A percentile compares a stretch with the other conserved stretches of the same genome.
These are phyloP conservation scores for Neopestalotiopsis sp. DNA, from an alignment of 2,329 filamentous ascomycete species.

Conservation along the genomic window DNA sequence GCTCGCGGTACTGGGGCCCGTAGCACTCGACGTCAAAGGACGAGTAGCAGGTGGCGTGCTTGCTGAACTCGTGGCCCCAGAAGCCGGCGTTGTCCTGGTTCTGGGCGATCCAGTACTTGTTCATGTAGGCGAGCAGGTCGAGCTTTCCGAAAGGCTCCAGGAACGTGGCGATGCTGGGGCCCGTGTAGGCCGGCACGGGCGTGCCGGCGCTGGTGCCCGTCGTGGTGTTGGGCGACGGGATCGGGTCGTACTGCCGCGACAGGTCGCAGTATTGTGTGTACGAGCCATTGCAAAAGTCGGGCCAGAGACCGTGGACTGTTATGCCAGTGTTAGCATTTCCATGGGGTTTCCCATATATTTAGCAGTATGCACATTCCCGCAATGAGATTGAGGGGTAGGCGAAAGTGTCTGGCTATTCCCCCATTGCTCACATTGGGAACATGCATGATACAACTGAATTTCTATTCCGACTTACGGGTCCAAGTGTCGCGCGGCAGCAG, in stretches of 20 bases:
- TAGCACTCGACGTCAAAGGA: conserved; percentile 72
- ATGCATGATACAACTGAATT: background rate
- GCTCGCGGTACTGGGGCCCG: conserved; percentile 59
- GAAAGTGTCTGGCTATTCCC: background rate
- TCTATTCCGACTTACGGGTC: conserved; percentile 39
- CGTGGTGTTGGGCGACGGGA: conserved; percentile 67
- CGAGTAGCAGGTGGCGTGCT: conserved; percentile 71
- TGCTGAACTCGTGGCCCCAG: conserved; percentile 72
- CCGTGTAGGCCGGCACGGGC: conserved; percentile 63
- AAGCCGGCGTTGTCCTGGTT: conserved; percentile 61
- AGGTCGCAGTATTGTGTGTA: conserved; percentile 74
- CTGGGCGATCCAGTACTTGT: conserved; percentile 68
- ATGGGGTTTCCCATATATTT: background rate
- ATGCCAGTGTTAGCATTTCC: background rate
- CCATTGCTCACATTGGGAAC: background rate
- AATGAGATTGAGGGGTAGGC: background rate
- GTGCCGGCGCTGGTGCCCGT: conserved; percentile 57
- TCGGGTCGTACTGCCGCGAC: conserved; percentile 67
- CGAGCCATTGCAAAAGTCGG: conserved; percentile 56
- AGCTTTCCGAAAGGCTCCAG: conserved; percentile 61
- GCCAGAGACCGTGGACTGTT: conserved; percentile 17
- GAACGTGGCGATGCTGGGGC: conserved; percentile 63
- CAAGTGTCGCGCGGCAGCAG: conserved; percentile 61
- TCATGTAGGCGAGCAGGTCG: conserved; percentile 70
- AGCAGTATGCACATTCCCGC: background rate